These are phyloP conservation scores for Intubia oerlemansii DNA, from an alignment of 2,329 filamentous ascomycete species.

Conservation along the genomic window DNA sequence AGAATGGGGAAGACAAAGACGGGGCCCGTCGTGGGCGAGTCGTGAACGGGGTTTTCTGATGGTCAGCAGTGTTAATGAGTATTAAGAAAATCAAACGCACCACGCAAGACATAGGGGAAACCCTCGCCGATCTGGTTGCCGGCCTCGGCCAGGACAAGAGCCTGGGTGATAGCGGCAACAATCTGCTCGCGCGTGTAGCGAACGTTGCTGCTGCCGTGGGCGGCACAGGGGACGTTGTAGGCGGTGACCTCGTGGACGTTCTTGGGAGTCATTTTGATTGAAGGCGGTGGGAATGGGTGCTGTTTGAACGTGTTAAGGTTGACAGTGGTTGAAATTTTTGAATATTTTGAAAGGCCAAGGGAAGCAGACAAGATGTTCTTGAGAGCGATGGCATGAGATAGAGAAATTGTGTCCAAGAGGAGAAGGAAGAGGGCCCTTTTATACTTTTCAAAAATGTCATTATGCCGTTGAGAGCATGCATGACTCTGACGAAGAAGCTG, in stretches of 20 bases:
- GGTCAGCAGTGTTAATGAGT: no score
- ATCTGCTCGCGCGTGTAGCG: conserved; percentile 4
- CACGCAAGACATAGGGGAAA: conserved; percentile 5
- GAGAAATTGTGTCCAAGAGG: no score
- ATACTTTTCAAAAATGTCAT: no score
- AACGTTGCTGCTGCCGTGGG: conserved; percentile 4
- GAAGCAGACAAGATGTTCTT: no score
- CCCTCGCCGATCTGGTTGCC: conserved; percentile 5
- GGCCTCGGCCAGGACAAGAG: conserved; percentile 4
- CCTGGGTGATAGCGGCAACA: conserved; percentile 2
- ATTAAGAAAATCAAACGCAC: no score
- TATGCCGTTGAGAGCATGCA: no score
- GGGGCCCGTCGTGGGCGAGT: conserved; percentile 3
- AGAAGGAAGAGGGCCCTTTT: no score
- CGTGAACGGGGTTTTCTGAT: conserved; percentile 1
- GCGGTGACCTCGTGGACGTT: no score
- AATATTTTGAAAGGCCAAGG: no score
- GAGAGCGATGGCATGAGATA: no score
- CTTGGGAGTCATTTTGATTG: conserved; percentile 2
- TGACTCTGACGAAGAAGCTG: no score
- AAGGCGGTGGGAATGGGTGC: neutral
- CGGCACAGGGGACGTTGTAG: conserved; percentile 3
- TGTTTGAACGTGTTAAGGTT: no score
- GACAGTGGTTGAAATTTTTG: neutral
- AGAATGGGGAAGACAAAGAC: conserved; percentile 7